Conservation (phyloP, 1,284 basidiomycete species). For the Naganishia liquefaciens region DNA sequence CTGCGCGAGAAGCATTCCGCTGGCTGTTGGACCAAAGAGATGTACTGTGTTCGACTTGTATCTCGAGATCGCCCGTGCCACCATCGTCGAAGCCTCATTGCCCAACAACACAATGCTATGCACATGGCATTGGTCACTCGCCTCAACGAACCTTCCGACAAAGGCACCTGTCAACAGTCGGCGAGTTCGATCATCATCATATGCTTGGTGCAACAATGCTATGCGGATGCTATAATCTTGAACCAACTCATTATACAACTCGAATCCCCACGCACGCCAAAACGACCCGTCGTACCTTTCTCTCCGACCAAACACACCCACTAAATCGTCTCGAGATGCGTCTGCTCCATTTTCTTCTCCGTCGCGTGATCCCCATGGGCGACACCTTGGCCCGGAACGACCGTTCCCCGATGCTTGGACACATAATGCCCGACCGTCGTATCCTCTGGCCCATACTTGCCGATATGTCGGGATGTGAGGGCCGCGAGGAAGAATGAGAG, state of each 20-base stretch:
- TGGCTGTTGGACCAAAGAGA: no score
- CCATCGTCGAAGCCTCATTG: no score
- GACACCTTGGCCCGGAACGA: neutral
- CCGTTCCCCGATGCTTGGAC: slow-evolving; percentile 9
- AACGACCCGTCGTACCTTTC: neutral
- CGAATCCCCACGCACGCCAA: neutral
- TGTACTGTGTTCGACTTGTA: no score
- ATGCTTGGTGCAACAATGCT: neutral
- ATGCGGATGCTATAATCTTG: neutral
- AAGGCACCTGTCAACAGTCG: no score
- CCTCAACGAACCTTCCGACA: no score
- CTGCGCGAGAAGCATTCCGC: no score
- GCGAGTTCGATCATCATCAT: neutral
- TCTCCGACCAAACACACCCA: neutral
- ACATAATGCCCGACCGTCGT: slow-evolving; percentile 25
- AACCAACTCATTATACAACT: slow-evolving; percentile 2
- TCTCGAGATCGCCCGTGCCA: no score
- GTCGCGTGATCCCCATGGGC: neutral
- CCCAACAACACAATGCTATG: no score
- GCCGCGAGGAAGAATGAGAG: slow-evolving; percentile 29
- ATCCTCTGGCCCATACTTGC: slow-evolving; percentile 26
- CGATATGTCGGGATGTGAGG: slow-evolving; percentile 21
- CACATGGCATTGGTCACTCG: no score
- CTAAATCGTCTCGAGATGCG: slow-evolving; percentile 12
- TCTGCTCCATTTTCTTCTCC: slow-evolving; percentile 11